phyloP scores from a whole-genome alignment of 345 rosid genomes.

The Xanthoceras sorbifolium region DNA sequence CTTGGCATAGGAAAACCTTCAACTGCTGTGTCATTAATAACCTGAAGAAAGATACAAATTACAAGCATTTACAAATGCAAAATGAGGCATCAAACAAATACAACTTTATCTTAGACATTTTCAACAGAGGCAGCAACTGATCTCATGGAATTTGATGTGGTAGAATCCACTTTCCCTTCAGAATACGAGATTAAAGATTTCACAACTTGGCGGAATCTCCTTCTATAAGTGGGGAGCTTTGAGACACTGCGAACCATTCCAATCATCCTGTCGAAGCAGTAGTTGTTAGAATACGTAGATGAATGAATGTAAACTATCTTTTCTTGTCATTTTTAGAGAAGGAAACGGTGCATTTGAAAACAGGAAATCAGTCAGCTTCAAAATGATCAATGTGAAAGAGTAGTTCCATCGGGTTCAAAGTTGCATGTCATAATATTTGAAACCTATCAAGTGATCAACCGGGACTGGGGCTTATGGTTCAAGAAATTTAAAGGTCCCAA shows the following conservation, averaged over 20 bases:
- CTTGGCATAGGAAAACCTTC: neutral
- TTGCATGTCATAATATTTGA: neutral
- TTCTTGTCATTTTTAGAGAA: neutral
- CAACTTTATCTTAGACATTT: constrained; percentile 27
- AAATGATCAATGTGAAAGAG: neutral
- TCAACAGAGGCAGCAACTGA: constrained; percentile 42
- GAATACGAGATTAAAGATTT: constrained; percentile 52
- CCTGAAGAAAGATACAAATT: neutral
- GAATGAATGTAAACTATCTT: neutral
- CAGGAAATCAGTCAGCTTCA: neutral
- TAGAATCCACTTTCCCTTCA: constrained; percentile 40
- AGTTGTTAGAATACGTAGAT: neutral
- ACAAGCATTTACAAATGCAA: constrained; percentile 7
- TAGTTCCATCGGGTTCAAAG: neutral
- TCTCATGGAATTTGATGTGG: constrained; percentile 37
- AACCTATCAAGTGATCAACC: neutral
- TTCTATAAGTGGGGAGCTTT: constrained; percentile 70
- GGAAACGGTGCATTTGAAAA: neutral
- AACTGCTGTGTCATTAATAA: neutral
- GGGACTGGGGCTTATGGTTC: neutral
- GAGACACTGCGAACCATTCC: constrained; percentile 67
- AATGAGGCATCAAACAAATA: neutral
- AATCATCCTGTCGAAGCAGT: constrained; percentile 52
- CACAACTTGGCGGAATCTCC: constrained; percentile 67
- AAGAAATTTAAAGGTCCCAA: too few species aligned